phyloP scores from a whole-genome alignment of 306 rosid species.

The Rubus idaeus region DNA sequence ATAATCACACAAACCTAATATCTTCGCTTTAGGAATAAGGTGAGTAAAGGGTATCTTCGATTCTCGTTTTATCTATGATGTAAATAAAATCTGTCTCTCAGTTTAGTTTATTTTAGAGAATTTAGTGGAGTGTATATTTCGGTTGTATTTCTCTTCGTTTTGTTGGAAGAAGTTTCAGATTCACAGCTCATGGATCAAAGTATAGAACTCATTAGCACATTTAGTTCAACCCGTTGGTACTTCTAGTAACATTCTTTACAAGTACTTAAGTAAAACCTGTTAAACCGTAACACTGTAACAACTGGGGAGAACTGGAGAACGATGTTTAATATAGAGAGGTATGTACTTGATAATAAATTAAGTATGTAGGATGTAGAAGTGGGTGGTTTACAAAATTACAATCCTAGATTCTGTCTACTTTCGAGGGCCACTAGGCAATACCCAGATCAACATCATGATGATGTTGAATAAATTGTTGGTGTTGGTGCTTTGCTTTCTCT shows the following conservation, averaged over 20 bases:
- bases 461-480: not conserved
- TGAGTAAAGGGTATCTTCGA: too few relatives aligned
- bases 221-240: not conserved
- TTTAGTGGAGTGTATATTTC: not conserved
- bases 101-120: not conserved
- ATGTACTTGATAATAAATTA: constrained; percentile 10
- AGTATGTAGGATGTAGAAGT: constrained; percentile 17
- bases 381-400: constrained; percentile 26
- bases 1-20: not conserved
- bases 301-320: not conserved
- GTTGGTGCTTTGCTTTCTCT: not conserved
- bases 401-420: constrained; percentile 22
- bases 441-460: not conserved
- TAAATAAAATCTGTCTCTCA: not conserved
- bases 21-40: not conserved
- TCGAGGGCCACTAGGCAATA: not conserved
- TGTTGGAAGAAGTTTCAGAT: not conserved
- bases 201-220: not conserved
- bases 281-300: not conserved
- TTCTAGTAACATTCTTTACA: not conserved
- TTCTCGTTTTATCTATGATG: too few relatives aligned
- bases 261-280: not conserved
- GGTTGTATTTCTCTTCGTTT: not conserved
- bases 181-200: not conserved
- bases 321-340: constrained; percentile 14